phyloP scores from a whole-genome alignment of 768 basidiomycete genomes.

The Sutorius australiensis region DNA sequence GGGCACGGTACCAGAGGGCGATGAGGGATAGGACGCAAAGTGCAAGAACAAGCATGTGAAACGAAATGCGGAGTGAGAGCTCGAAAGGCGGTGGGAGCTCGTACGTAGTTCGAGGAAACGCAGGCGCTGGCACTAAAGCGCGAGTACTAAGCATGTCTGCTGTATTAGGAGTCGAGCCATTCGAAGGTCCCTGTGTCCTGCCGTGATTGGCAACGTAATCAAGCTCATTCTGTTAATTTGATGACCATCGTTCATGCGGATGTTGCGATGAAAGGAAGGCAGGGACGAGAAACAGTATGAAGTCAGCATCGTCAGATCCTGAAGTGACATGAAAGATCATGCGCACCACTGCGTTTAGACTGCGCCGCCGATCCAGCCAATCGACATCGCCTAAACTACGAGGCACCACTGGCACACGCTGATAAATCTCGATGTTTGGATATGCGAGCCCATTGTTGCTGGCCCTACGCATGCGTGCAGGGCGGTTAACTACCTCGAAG shows the following conservation, averaged over 20 bases:
- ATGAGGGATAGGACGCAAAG: constrained; percentile 55
- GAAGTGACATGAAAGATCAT: constrained; percentile 14
- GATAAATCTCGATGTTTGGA: constrained; percentile 45
- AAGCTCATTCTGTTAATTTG: constrained; percentile 57
- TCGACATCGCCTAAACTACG: constrained; percentile 68
- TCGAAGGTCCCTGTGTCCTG: constrained; percentile 37
- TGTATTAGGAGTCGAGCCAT: constrained; percentile 48
- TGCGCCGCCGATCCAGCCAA: constrained; percentile 74
- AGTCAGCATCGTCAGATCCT: constrained; percentile 20
- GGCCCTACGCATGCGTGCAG: constrained; percentile 49
- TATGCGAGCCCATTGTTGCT: constrained; percentile 42
- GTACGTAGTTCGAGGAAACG: constrained; percentile 20
- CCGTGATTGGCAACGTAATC: constrained; percentile 64
- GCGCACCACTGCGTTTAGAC: constrained; percentile 66
- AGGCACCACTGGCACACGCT: constrained; percentile 40
- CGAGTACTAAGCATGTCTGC: constrained; percentile 46
- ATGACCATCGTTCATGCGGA: constrained; percentile 6
- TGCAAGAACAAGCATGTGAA: constrained; percentile 58
- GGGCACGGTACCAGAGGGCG: constrained; percentile 55
- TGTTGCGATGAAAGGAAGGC: background rate
- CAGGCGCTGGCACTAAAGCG: constrained; percentile 31
- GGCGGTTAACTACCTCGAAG: constrained; percentile 51
- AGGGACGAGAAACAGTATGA: constrained; percentile 7
- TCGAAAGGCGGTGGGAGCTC: constrained; percentile 38
- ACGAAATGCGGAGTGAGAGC: constrained; percentile 44